Base-by-base conservation (phyloP, 2,329 filamentous ascomycete species). In the Alternaria burnsii region DNA sequence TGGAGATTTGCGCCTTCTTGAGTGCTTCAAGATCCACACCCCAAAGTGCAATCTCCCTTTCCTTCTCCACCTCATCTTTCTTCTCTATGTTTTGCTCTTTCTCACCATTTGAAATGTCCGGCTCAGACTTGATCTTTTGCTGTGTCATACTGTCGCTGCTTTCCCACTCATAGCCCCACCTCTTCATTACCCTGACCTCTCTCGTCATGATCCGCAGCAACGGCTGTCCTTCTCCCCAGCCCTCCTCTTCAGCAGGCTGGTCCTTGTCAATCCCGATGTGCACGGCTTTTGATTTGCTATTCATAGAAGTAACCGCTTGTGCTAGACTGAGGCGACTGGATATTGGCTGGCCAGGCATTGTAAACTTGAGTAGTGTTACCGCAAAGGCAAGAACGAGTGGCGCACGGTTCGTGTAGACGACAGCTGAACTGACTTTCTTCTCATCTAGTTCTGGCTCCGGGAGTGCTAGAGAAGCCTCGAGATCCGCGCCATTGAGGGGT, bases 311-410 rank as follows among this genome's bases (percentile, higher is more conserved):
- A 1, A 95, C 89, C 0, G 91, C 92, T 77, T 97, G 93, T 0
- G 89, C 91, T 20, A 97, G 81, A 73, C 92, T 96, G 20, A 97
- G 81, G 47, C 92, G 85, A 74, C 92, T 94, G n/a, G 91, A 95
- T 3, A 89, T 83, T 3, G 93, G 93, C 74, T 97, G 93, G 67
- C 91, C 89, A 0, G 93, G 91, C 89, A 94, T 94, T 0, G 92
- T 96, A 73, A 90, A 89, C 46, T 91, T 89, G 47, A 96, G 76
- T 50, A 94, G 75, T 61, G 88, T 86, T 14, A 93, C 86, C 1
- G 90, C 88, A 77, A 96, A 96, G 0, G 92, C 92, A 5, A 97
- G 83, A 2, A 97, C 88, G 1, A 97, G 80, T 1, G 93, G 93
- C 2, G 93, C 93, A 40, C 93, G 85, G 71, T 97, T 96, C 0